phyloP scores from a whole-genome alignment of 129 eudicot genomes.

The Tagetes erecta region DNA sequence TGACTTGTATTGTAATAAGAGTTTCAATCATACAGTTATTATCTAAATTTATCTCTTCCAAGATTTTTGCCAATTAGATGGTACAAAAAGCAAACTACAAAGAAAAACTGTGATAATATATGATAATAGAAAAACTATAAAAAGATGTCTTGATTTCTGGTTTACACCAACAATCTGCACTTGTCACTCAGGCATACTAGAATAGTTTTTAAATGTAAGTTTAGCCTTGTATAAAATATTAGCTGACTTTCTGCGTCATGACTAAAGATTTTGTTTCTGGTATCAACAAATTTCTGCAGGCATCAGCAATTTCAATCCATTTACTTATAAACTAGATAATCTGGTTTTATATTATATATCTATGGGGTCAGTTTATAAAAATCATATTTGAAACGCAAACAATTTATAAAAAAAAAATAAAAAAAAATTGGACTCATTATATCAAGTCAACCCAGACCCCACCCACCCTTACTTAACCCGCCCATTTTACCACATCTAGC shows the following conservation, averaged over 20 bases:
- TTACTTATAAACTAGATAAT: neutral
- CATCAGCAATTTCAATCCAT: neutral
- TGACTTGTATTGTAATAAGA: neutral
- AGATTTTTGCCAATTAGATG: conserved; percentile 12
- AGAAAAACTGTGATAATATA: neutral
- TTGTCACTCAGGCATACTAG: neutral
- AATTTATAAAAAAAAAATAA: no score
- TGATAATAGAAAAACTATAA: neutral
- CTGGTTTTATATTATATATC: neutral
- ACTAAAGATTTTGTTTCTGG: neutral
- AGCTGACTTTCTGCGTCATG: conserved; percentile 6
- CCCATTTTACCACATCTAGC: neutral
- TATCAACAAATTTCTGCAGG: conserved; percentile 21
- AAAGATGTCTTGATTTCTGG: neutral
- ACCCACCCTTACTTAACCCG: neutral
- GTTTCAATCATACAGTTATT: conserved; percentile 19
- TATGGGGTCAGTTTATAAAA: no score
- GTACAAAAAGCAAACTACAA: conserved; percentile 9
- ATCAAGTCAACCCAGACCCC: no score
- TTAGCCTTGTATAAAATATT: neutral
- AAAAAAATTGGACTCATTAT: no score
- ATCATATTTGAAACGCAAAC: no score
- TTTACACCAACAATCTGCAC: neutral
- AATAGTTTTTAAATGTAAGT: no score
- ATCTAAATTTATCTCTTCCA: conserved; percentile 18